Evolutionary conservation across 352 stramenopile species (phyloP).

Genomic region (Globisporangium cederbergense): DNA sequence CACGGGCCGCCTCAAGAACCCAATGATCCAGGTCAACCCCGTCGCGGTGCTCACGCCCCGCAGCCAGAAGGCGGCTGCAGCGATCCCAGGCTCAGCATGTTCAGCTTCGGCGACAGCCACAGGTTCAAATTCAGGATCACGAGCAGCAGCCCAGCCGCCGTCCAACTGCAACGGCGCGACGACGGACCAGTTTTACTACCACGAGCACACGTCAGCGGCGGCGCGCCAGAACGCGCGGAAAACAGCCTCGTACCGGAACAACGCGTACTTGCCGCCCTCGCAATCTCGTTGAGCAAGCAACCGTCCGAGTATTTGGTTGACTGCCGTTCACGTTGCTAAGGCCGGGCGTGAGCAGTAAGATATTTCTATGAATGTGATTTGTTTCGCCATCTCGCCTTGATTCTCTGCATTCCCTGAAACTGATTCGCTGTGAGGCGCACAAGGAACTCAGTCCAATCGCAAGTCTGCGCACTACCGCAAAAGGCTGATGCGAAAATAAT

Average conservation of each 20-base stretch:
- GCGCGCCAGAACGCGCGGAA: conserved; percentile 24
- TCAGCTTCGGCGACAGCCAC: conserved; percentile 6
- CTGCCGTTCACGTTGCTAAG: conserved; percentile 6
- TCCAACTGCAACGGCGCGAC: conserved; percentile 8
- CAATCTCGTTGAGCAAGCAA: conserved; percentile 13
- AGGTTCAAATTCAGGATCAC: conserved; percentile 17
- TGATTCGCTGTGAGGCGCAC: background rate
- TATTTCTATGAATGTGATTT: conserved; percentile 9
- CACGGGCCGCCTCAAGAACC: conserved; percentile 42
- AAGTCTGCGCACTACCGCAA: no score
- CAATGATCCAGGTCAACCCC: conserved; percentile 61
- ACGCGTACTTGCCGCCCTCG: conserved; percentile 14
- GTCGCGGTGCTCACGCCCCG: conserved; percentile 48
- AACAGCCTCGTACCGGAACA: conserved; percentile 19
- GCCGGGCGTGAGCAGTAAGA: conserved; percentile 11
- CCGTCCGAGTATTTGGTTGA: background rate
- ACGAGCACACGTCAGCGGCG: conserved; percentile 18
- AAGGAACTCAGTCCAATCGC: background rate
- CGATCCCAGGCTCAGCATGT: background rate
- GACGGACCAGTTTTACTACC: conserved; percentile 7
- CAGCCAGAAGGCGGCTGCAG: conserved; percentile 28
- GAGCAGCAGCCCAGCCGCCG: conserved; percentile 14
- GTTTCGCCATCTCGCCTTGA: conserved; percentile 1
- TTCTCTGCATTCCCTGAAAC: background rate
- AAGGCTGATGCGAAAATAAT: no score